These are phyloP conservation scores for Hansenula lynferdii DNA, from an alignment of 1,139 yeast genomes.

Conservation along the genomic window DNA sequence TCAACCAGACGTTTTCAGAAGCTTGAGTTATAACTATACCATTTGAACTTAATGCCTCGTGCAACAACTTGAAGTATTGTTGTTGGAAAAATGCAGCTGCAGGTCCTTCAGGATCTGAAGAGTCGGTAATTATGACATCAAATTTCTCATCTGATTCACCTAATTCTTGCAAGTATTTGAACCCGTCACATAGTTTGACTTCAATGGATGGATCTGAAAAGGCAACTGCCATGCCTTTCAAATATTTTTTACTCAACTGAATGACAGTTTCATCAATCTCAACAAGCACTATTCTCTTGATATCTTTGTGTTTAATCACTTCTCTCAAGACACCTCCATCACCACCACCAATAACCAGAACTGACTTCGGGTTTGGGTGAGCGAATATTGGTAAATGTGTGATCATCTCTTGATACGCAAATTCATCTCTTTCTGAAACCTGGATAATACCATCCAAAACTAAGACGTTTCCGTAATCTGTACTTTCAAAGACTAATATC, in stretches of 20 bases:
- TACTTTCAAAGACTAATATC: constrained; percentile 61
- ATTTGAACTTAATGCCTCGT: constrained; percentile 60
- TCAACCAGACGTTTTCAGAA: constrained; percentile 90
- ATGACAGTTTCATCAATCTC: constrained; percentile 92
- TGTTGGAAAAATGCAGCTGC: constrained; percentile 90
- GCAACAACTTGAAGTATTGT: constrained; percentile 70
- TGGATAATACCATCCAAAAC: constrained; percentile 86
- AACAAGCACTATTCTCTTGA: constrained; percentile 72
- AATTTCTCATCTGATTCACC: constrained; percentile 37
- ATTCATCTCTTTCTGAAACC: constrained; percentile 87
- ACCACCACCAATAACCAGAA: constrained; percentile 89
- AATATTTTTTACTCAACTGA: constrained; percentile 63
- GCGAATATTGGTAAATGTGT: constrained; percentile 74
- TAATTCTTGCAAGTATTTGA: constrained; percentile 58
- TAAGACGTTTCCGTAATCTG: constrained; percentile 79
- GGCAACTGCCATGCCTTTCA: constrained; percentile 77
- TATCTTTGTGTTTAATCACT: constrained; percentile 68
- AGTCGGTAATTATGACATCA: constrained; percentile 91
- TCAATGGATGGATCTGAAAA: constrained; percentile 68
- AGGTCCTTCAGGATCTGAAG: constrained; percentile 98
- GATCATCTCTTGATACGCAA: constrained; percentile 87
- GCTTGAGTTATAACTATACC: constrained; percentile 92
- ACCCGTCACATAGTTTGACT: constrained; percentile 83
- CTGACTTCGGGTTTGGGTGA: constrained; percentile 69
- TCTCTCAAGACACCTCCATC: constrained; percentile 93